Evolutionary conservation across 192 early-diverging fungal genomes (phyloP), one percentile per base, ranked within the genome.

Genomic region (Rhizophlyctis rosea): DNA sequence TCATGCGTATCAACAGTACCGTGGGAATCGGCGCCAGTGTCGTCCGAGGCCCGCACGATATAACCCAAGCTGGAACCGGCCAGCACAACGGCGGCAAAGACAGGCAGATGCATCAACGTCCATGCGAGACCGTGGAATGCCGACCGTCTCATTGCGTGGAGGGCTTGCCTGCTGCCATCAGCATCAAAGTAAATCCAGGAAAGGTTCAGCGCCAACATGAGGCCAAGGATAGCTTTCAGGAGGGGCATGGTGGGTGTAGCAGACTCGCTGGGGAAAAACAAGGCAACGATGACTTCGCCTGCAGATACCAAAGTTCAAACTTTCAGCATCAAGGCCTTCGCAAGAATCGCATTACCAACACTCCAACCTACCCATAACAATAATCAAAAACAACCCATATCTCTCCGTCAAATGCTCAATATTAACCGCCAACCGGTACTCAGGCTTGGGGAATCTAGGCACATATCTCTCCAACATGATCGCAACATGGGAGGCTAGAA

Each of bases 161-260:
- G 27, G 28, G 27, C 53, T 31, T 54, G 53, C 25, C 29, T 25
- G 7, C 28, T 30, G 23, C 53, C 53, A 31, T 54, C 53, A 18
- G 32, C 53, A 31, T 54, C 53, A 18, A 54, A 54, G 24, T 54
- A 54, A 2, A 54, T 3, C 53, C 53, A 54, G 3, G 53, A 25
- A 2, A 54, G 53, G 23, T 18, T 27, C 28, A 54, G 53, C 2
- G 53, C 53, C 3, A 54, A 16, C 18, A 54, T 11, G 23, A 54
- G 25, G 2, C 25, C 53, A 4, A 54, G 23, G 29, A 54, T 31
- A 16, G 53, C 53, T 25, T 54, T 54, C 4, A 25, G 28, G 24
- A 4, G 32, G 2, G 53, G 32, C 2, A 54, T 16, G 24, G 27
- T 31, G 3, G 53, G 53, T n/a, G 53, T 54, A 14, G 53, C 53